Base-by-base conservation (phyloP, 2,329 filamentous ascomycete genomes). In the Claviceps sp. region DNA sequence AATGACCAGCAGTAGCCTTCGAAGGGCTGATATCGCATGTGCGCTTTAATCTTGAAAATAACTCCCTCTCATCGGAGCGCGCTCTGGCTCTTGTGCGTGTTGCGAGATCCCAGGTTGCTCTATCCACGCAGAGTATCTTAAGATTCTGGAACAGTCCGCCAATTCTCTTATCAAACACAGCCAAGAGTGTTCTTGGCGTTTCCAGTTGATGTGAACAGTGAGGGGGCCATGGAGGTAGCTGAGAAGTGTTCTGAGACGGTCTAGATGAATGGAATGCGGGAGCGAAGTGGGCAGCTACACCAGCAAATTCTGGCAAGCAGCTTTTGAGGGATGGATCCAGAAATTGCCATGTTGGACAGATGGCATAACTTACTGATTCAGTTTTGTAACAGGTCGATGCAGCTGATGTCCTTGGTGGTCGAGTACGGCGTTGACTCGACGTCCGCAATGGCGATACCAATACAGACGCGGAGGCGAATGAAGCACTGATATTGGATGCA, bases 211-310 rank as follows among this genome's bases (percentile, higher is more conserved):
- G 37, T 9, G 41, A 54, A 34, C 9, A 34, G 30, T 34, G 30
- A 34, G 30, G 30, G 26, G 30, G 26, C 7, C 26, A 30, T 8
- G 46, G 46, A 37, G 46, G 24, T 43, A 26, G 9, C 14, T 16
- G 24, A 26, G 30, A 38, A 37, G 38, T 20, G 47, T 37, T 30
- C 48, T 37, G 45, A 54, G 45, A 41, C 34, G n/a, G 24, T 54
- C 8, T 48, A n/a, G 24, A 37, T 52, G 47, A 44, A 50, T 18
- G 53, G 43, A 54, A 47, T 50, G 53, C 42, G 53, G 50, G 47
- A 49, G 50, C 47, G 30, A 43, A 34, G 47, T 30, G 45, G 22
- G 47, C 26, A 47, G 42, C 47, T 48, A 20, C 37, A 43, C 20
- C 40, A 16, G 50, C n/a, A 44, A 48, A 40, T 41, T 5, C 20